Conservation (phyloP, 768 basidiomycete species). For the Sarcodon aspratus region DNA sequence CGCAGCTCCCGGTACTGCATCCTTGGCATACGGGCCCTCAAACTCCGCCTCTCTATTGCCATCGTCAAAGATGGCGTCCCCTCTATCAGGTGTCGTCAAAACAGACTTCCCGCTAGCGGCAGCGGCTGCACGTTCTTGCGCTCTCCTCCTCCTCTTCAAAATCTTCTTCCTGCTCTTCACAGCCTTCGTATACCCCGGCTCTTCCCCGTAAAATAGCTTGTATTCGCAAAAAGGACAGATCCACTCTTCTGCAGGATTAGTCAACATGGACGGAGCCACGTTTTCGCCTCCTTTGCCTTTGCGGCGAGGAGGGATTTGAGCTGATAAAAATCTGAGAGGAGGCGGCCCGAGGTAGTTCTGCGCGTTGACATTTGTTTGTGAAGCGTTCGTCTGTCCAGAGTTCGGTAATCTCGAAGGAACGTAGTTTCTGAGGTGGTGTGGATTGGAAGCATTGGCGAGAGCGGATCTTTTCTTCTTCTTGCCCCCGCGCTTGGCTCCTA, state of each 20-base stretch:
- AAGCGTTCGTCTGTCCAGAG: slow-evolving; percentile 22
- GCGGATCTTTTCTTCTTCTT: slow-evolving; percentile 96
- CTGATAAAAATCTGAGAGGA: slow-evolving; percentile 56
- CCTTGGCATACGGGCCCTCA: slow-evolving; percentile 5
- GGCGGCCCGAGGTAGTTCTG: slow-evolving; percentile 46
- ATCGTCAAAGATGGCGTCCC: slow-evolving; percentile 13
- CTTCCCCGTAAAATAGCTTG: slow-evolving; percentile 82
- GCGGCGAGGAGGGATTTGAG: slow-evolving; percentile 47
- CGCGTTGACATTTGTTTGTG: slow-evolving; percentile 28
- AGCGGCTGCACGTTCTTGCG: slow-evolving; percentile 53
- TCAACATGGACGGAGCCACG: slow-evolving; percentile 20
- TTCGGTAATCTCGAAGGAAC: slow-evolving; percentile 71
- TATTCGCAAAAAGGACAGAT: slow-evolving; percentile 95
- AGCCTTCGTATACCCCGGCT: slow-evolving; percentile 48
- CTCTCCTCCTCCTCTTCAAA: slow-evolving; percentile 53
- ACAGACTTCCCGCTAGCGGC: slow-evolving; percentile 33
- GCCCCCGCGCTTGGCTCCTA: slow-evolving; percentile 21
- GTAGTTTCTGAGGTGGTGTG: slow-evolving; percentile 92
- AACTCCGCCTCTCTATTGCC: slow-evolving; percentile 18
- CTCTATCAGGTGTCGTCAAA: slow-evolving; percentile 19
- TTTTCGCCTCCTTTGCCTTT: slow-evolving; percentile 8
- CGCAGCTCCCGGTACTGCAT: not conserved
- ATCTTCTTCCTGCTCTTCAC: slow-evolving; percentile 72
- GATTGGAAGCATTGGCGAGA: slow-evolving; percentile 87
- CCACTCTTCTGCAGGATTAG: slow-evolving; percentile 75